A percentile compares a stretch with the other conserved stretches of the same genome.
phyloP scores from a whole-genome alignment of 768 basidiomycete species.

The Termitomyces sp. region DNA sequence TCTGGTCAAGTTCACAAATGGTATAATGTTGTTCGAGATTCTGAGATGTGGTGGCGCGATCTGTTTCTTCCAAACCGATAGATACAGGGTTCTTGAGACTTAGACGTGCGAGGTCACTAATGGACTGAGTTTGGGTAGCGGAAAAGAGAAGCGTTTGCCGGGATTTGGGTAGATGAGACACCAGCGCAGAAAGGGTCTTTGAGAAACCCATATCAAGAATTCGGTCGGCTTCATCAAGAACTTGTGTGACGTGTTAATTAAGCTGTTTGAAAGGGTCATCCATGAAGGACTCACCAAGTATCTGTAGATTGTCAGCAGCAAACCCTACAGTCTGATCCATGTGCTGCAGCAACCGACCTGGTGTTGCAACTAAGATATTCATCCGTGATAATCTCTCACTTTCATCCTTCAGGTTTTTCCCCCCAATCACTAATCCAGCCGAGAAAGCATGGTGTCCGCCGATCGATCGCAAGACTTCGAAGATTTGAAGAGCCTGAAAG shows the following conservation, averaged over 20 bases:
- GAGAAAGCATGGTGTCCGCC: constrained; percentile 90
- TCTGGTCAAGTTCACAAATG: constrained; percentile 76
- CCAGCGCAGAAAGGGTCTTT: constrained; percentile 80
- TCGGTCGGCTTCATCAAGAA: constrained; percentile 95
- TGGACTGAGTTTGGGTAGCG: constrained; percentile 91
- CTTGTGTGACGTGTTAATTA: constrained; percentile 30
- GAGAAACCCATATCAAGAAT: constrained; percentile 97
- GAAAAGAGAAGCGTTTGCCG: constrained; percentile 97
- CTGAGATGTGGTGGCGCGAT: constrained; percentile 57
- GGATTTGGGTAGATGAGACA: constrained; percentile 85
- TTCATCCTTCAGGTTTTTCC: constrained; percentile 93
- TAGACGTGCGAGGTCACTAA: constrained; percentile 83
- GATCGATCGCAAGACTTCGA: constrained; percentile 90
- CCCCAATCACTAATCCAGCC: constrained; percentile 93
- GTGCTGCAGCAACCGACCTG: constrained; percentile 91
- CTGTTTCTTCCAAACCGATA: constrained; percentile 56
- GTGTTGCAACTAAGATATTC: constrained; percentile 99
- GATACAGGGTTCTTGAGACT: constrained; percentile 78
- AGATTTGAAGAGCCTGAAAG: constrained; percentile 90
- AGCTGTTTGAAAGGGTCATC: neutral
- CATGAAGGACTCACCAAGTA: constrained; percentile 58
- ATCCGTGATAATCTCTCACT: constrained; percentile 81
- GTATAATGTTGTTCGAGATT: constrained; percentile 88
- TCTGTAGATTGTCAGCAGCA: constrained; percentile 84
- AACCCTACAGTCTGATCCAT: constrained; percentile 98